phyloP scores from a whole-genome alignment of 1,139 yeast genomes.

The Meyerozyma athensensis region DNA sequence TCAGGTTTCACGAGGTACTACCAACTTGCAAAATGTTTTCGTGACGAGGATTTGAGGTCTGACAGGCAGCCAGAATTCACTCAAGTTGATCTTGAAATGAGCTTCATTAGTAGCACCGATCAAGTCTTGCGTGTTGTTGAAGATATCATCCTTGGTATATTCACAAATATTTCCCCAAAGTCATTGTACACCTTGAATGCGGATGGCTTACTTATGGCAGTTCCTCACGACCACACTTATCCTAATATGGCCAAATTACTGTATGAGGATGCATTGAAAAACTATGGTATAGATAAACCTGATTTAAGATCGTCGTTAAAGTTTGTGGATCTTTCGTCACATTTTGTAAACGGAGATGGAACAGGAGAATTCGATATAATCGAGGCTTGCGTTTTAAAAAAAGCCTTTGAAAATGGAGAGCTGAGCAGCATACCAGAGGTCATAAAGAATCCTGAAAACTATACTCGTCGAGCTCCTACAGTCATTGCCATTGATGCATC shows the following conservation, averaged over 20 bases:
- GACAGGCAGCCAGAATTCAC: slow-evolving; percentile 98
- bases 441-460: slow-evolving; percentile 41
- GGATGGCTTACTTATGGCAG: slow-evolving; percentile 20
- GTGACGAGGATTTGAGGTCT: slow-evolving; percentile 92
- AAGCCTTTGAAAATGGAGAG: slow-evolving; percentile 35
- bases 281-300: slow-evolving; percentile 92
- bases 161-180: slow-evolving; percentile 46
- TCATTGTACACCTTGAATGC: slow-evolving; percentile 32
- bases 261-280: slow-evolving; percentile 64
- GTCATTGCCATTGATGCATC: slow-evolving; percentile 43
- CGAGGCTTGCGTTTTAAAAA: slow-evolving; percentile 64
- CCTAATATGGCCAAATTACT: slow-evolving; percentile 40
- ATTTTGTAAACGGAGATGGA: slow-evolving; percentile 30
- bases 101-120: slow-evolving; percentile 66
- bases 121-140: slow-evolving; percentile 65
- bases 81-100: slow-evolving; percentile 91
- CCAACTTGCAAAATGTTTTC: slow-evolving; percentile 88
- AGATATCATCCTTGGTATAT: slow-evolving; percentile 47
- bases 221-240: slow-evolving; percentile 13
- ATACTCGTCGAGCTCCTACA: slow-evolving; percentile 57
- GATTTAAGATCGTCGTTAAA: slow-evolving; percentile 65
- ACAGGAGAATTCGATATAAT: slow-evolving; percentile 51
- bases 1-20: slow-evolving; percentile 83
- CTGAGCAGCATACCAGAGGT: slow-evolving; percentile 32
- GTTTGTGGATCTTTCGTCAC: slow-evolving; percentile 45